Base-by-base conservation (phyloP, 352 stramenopile genomes). In the Phytophthora aleatoria region DNA sequence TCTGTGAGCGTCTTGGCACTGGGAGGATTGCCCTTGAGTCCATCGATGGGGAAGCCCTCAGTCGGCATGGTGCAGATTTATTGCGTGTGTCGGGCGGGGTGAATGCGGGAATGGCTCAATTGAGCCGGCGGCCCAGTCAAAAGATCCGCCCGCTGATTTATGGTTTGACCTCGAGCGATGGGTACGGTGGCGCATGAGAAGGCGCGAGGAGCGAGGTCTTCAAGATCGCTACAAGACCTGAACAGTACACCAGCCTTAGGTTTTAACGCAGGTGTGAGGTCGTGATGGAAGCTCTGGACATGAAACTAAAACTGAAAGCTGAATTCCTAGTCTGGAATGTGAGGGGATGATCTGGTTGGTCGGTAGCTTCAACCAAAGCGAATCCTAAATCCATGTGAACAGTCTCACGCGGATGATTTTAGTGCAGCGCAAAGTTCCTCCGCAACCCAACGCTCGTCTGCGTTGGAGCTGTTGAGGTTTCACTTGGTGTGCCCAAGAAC, bases 61-160 rank as follows among this genome's bases (percentile, higher is more conserved):
- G 33, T 45, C 9, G 28, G 20, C 35, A 59, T 48, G 9, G 13
- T 43, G 20, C 33, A 30, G n/a, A 43, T 42, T 47, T 38, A 41
- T 43, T 44, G 52, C 42, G 20, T 30, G 42, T 16, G 28, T 15
- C 38, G 3, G n/a, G 4, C 3, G 20, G 24, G 30, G 52, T 12
- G 15, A 50, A 53, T 27, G 5, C 2, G 12, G 30, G 31, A 58
- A 54, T 67, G 50, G 52, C 42, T 11, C 33, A 12, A 38, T 41
- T 41, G 35, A 41, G 35, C 20, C 20, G 20, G 20, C 20, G 50
- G 50, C 41, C 45, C 11, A 26, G 45, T 16, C 20, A 49, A 39
- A 61, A 56, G 56, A 50, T 56, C 35, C 26, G 13, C 11, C 13
- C 3, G 39, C 36, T 64, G 38, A 57, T 57, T 64, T 64, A 51